Evolutionary conservation across 2,329 filamentous ascomycete species (phyloP).

Genomic region (Neofusicoccum ribis): DNA sequence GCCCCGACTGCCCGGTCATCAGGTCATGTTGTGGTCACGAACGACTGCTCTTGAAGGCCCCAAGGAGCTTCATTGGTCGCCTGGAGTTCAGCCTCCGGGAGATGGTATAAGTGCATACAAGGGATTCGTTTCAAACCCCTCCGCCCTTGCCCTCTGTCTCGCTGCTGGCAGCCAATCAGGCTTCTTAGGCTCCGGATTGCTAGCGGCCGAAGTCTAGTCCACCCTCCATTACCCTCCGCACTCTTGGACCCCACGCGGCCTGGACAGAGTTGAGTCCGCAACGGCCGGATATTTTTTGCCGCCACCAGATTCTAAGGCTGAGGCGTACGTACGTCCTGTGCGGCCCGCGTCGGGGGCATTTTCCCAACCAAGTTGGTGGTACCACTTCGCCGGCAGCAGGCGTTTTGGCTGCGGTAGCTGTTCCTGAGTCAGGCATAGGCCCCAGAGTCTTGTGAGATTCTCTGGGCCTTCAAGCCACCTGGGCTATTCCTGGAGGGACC

Average conservation of each 20-base stretch:
- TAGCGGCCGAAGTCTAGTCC: neutral
- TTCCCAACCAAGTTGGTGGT: slow-evolving; percentile 7
- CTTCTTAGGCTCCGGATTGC: neutral
- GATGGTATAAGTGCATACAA: neutral
- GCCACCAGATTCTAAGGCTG: neutral
- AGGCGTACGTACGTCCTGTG: neutral
- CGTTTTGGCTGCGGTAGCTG: neutral
- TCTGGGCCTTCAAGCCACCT: neutral
- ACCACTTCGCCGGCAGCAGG: neutral
- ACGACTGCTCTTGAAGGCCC: neutral
- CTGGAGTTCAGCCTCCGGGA: neutral
- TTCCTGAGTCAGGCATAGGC: slow-evolving; percentile 1
- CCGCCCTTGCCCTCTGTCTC: neutral
- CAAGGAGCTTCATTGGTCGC: neutral
- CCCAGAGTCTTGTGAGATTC: neutral
- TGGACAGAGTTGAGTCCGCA: neutral
- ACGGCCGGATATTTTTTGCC: neutral
- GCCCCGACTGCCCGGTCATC: neutral
- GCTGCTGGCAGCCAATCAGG: neutral
- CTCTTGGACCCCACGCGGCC: slow-evolving; percentile 7
- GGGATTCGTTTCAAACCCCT: neutral
- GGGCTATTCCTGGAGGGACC: neutral
- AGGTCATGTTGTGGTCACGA: neutral
- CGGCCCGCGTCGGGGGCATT: neutral
- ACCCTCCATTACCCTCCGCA: neutral